Conservation (phyloP, 2,329 filamentous ascomycete species). For the Aspergillus fructus region DNA sequence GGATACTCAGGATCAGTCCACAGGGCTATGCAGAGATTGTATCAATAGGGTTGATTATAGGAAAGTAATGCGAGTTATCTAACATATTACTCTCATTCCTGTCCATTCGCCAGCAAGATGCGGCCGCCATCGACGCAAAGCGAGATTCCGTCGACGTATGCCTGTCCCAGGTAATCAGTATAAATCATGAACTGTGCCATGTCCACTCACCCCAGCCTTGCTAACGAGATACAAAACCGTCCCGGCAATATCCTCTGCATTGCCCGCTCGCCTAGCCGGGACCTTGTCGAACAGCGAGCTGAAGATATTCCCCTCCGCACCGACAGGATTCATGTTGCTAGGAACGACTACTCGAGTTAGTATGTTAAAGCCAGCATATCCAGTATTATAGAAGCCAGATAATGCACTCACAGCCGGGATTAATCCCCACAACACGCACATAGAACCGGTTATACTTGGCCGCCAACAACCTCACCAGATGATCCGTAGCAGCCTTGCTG, state of each 20-base stretch:
- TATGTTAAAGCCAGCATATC: too few species aligned
- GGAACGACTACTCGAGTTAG: constrained; percentile 36
- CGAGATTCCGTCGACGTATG: neutral
- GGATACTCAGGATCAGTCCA: too few species aligned
- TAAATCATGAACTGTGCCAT: neutral
- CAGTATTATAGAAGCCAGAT: neutral
- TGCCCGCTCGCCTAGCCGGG: constrained; percentile 40
- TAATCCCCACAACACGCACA: constrained; percentile 46
- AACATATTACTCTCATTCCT: neutral
- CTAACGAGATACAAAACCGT: constrained; percentile 44
- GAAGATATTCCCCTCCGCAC: constrained; percentile 43
- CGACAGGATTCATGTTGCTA: constrained; percentile 47
- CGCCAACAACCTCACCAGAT: constrained; percentile 51
- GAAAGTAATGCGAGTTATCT: too few species aligned
- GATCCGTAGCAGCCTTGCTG: constrained; percentile 55
- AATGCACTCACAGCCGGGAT: constrained; percentile 43
- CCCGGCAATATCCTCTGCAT: constrained; percentile 44
- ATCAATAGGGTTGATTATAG: too few species aligned
- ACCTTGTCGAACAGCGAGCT: constrained; percentile 42
- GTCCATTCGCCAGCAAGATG: neutral
- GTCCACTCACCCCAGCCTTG: constrained; percentile 39
- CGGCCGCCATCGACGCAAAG: constrained; percentile 3
- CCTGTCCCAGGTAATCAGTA: neutral
- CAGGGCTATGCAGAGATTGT: too few species aligned
- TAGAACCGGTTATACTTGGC: constrained; percentile 49